A percentile compares a stretch with the other conserved stretches of the same genome.
These are phyloP conservation scores for Bolboschoenoplectus hybrid DNA, from an alignment of 202 grass and related monocot genomes.

Conservation along the genomic window DNA sequence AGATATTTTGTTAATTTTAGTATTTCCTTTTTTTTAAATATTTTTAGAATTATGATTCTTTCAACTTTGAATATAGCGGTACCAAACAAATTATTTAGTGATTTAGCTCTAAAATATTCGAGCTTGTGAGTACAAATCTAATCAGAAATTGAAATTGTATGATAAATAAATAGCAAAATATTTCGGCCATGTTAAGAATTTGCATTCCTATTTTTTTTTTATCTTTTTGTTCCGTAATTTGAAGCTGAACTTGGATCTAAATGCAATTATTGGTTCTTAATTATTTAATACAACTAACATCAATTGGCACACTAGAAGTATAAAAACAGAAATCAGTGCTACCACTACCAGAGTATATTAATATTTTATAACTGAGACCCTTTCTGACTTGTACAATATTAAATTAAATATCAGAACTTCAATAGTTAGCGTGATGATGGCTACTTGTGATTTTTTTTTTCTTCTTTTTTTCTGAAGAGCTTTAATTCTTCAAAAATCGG, in stretches of 20 bases:
- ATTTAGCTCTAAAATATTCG: constrained; percentile 2
- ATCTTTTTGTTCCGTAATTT: not conserved
- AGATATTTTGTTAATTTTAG: no score
- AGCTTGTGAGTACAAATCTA: not conserved
- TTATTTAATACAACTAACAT: not conserved
- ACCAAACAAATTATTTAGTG: not conserved
- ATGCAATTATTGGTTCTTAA: not conserved
- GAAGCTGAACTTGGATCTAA: not conserved
- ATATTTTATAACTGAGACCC: not conserved
- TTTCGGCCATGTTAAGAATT: not conserved
- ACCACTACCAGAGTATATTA: not conserved
- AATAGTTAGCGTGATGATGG: not conserved
- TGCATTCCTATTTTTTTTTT: not conserved
- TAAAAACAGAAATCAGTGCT: not conserved
- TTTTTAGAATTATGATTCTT: not conserved
- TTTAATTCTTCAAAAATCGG: not conserved
- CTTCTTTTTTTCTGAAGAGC: not conserved
- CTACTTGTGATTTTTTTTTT: not conserved
- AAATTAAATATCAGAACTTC: not conserved
- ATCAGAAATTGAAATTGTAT: not conserved
- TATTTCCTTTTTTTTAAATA: no score
- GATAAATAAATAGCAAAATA: not conserved
- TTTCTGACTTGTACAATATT: not conserved
- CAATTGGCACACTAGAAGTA: not conserved
- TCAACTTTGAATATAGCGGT: not conserved